These are phyloP conservation scores for Blastobotrys malaysiensis DNA, from an alignment of 1,139 yeast genomes.

Conservation along the genomic window DNA sequence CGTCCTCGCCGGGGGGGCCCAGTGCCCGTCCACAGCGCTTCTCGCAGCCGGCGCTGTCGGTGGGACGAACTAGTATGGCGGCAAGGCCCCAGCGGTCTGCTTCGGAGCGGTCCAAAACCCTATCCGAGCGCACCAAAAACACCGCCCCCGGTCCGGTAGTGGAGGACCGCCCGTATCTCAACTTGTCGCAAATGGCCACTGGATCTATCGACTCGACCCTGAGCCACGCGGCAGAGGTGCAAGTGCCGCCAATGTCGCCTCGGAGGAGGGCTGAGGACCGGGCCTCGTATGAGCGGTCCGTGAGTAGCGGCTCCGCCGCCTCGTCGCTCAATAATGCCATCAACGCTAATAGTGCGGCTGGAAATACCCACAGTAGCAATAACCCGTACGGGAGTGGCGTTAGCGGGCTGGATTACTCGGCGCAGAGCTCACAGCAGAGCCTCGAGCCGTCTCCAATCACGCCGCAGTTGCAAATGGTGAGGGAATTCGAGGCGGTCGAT, in stretches of 20 bases:
- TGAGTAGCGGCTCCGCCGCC: background rate
- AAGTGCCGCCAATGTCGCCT: background rate
- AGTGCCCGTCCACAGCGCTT: background rate
- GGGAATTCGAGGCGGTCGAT: conserved; percentile 1
- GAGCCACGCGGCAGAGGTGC: background rate
- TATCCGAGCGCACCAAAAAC: background rate
- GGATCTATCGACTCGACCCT: background rate
- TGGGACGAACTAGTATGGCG: background rate
- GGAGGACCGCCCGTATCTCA: background rate
- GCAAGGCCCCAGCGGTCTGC: background rate
- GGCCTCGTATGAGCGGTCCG: background rate
- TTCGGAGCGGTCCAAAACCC: background rate
- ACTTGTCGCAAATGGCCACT: background rate
- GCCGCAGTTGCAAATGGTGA: conserved; percentile 17
- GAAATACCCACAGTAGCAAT: background rate
- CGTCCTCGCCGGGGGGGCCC: too few species aligned
- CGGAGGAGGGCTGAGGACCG: background rate
- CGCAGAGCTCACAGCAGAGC: background rate
- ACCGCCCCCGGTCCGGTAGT: background rate
- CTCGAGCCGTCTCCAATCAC: conserved; percentile 14
- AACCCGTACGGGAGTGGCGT: background rate
- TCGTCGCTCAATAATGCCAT: background rate
- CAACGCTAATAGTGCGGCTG: background rate
- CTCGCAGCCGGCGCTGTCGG: background rate
- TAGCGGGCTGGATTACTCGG: background rate